Base-by-base conservation (phyloP, 345 rosid genomes). In the Ceriops zippeliana region DNA sequence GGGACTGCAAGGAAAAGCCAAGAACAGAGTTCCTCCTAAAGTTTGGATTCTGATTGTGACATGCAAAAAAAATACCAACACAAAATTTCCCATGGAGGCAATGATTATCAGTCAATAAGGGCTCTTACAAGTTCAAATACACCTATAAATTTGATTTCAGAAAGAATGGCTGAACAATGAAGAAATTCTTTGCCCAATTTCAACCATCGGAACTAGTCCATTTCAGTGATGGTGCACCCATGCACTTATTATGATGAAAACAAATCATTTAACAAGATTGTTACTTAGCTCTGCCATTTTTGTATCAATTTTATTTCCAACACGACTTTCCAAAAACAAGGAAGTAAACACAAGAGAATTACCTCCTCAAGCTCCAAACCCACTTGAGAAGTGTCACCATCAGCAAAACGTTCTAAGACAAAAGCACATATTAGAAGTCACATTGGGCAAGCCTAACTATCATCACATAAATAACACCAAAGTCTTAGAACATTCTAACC, bases 301-400 rank as follows among this genome's bases (percentile, higher is more conserved):
- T 65, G 20, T 5, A 27, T 19, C n/a, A 57, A 63, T 26, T 16
- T 57, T 53, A 57, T 24, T 42, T 49, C 52, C 24, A 58, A 24
- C n/a, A 22, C 1, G 8, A 19, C 47, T 37, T 37, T 49, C 52
- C 52, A 72, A 24, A 60, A 28, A 38, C 38, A 3, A 5, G 31
- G 11, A 73, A 38, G 60, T 26, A 38, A 73, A 34, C 38, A 54
- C 1, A 46, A 70, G 15, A 22, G 34, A 67, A 77, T 70, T 86
- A 96, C 99, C 99, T 92, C 97, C 58, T 90, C 96, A 73, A 90
- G 96, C 77, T 90, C 97, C 73, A 90, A 83, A 75, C 83, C 90
- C 81, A 86, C 88, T 74, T 96, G 97, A 83, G 96, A 84, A 74
- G 96, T 80, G 68, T 92, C 99, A 37, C 97, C 99, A 76, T 96